These are phyloP conservation scores for Trichoderma koningiopsis DNA, from an alignment of 2,329 filamentous ascomycete genomes.

Conservation along the genomic window DNA sequence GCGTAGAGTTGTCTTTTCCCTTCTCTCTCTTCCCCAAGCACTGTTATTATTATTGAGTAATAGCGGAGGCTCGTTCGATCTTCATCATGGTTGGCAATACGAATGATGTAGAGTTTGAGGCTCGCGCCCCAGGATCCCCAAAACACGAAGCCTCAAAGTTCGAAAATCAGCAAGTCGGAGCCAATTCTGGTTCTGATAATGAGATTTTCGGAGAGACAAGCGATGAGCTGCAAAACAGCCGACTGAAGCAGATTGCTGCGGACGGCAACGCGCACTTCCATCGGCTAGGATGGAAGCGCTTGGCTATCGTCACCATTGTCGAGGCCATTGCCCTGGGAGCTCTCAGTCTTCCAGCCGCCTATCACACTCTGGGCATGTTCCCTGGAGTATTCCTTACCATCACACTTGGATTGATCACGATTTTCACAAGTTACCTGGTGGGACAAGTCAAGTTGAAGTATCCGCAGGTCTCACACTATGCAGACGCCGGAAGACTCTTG, in stretches of 20 bases:
- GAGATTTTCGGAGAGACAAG: conserved; percentile 31
- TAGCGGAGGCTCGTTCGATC: background rate
- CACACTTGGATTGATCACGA: conserved; percentile 40
- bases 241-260: conserved; percentile 46
- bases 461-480: conserved; percentile 61
- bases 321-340: conserved; percentile 54
- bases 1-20: background rate
- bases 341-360: conserved; percentile 50
- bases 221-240: conserved; percentile 37
- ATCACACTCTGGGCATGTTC: conserved; percentile 43
- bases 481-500: conserved; percentile 64
- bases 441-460: conserved; percentile 45
- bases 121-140: background rate
- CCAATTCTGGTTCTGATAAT: conserved; percentile 5
- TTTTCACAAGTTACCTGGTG: conserved; percentile 44
- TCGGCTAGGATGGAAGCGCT: conserved; percentile 53
- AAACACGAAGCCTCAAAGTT: background rate
- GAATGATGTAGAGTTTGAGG: background rate
- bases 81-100: background rate
- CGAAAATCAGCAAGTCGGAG: background rate
- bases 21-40: background rate
- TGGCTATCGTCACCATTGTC: conserved; percentile 53
- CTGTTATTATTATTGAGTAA: background rate
- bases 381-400: conserved; percentile 42
- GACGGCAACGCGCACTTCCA: conserved; percentile 49